Evolutionary conservation across 768 basidiomycete species (phyloP), one percentile per base, ranked within the genome.

Genomic region (Mrakia hoshinonis): DNA sequence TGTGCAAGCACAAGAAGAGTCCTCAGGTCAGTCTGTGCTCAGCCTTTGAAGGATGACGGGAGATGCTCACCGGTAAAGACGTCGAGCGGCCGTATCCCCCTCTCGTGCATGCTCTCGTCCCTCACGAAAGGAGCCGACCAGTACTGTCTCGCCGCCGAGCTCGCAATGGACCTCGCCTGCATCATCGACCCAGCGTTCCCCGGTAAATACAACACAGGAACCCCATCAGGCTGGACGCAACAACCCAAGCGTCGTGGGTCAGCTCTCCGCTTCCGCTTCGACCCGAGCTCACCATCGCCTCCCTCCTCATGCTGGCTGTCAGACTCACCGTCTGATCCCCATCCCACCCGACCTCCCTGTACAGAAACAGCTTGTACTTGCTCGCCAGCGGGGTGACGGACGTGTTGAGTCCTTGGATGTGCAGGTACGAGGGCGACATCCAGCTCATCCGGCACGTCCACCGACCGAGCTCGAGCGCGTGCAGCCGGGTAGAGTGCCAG

Each of bases 131-230:
- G 91, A 31, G 84, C 82, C 18, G 83, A 81, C 76, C 85, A 91
- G 77, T 85, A 93, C 75, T 94, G 91, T 64, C 90, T 83, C 0
- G 89, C 82, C 6, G 92, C 91, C 12, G 92, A 93, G 15, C 91
- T 92, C 4, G 95, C 95, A 75, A 98, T 92, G 15, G 92, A 94
- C 74, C 96, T 87, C 60, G 91, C 89, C 83, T 98, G 96, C 74
- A 86, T 87, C 43, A 89, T 93, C 2, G 91, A 94, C 6, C 96
- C 96, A 29, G 95, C 95, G 78, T 97, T 98, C 10, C 96, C 96
- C 1, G 96, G 96, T 52, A 98, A 89, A 81, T 97, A 99, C 36
- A 99, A 83, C 36, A 95, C 91, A n/a, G 96, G 96, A 22, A 85
- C 77, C 48, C 92, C 91, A 67, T 81, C 66, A 1, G 77, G 75